Base-by-base conservation (phyloP, 495 filamentous ascomycete genomes). In the Penicillium fimorum region DNA sequence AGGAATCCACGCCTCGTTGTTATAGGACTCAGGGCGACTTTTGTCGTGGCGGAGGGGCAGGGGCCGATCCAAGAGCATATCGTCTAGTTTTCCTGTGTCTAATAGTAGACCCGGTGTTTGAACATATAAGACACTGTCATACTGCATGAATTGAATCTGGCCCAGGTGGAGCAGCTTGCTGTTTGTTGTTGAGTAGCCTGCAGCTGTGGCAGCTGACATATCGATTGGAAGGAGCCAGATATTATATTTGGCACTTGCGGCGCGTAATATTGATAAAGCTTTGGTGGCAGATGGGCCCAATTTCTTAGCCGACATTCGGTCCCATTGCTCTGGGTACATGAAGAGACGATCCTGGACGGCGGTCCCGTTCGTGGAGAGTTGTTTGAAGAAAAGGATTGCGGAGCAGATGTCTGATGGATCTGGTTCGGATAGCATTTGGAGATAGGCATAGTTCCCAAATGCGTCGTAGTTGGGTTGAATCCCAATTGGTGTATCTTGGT, bases 221-320 rank as follows among this genome's bases (percentile, higher is more conserved):
- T 77, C 74, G 53, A 79, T 79, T 1, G 76, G 76, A 15, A 79
- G 64, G 4, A 77, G 64, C 76, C 76, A 79, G 55, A 79, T 77
- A 25, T 59, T 69, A 51, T 79, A 76, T 53, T 76, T 72, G 33
- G 67, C 65, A 46, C 70, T 74, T 5, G 76, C 74, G 22, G 63
- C 56, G 35, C 69, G 72, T 18, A 79, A 58, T 24, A 72, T 61
- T 7, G 72, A 68, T 5, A 79, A 60, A 0, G 74, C 74, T 15
- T 50, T 55, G 7, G 67, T 60, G 40, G 72, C 65, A 0, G 67
- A 52, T 22, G 64, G 58, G 1, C 72, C 60, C 9, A 73, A 56
- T 15, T 60, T 54, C 22, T 55, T 59, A 6, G 60, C 41, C 3
- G 62, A 61, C 60, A 68, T 68, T 30, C 62, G 37, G 45, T 79